phyloP scores from a whole-genome alignment of 148 eudicot genomes.

The Talinum fruticosum region DNA sequence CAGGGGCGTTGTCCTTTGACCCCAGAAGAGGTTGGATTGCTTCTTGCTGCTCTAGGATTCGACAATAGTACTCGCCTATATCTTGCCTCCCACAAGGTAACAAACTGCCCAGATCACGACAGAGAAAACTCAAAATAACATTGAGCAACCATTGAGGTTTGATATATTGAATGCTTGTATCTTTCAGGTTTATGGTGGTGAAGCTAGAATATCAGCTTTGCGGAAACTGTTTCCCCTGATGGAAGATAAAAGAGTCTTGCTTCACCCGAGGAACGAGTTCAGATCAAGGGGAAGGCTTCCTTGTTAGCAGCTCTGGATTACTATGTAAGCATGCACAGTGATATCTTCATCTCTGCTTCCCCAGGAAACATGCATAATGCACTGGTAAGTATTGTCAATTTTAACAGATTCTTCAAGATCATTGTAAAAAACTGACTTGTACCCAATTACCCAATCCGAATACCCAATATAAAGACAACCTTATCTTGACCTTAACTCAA shows the following conservation, averaged over 20 bases:
- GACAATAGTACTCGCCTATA: slow-evolving; percentile 83
- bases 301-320: slow-evolving; percentile 91
- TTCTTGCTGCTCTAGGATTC: slow-evolving; percentile 90
- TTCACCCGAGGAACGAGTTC: slow-evolving; percentile 65
- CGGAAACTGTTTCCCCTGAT: slow-evolving; percentile 69
- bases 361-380: slow-evolving; percentile 99
- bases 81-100: slow-evolving; percentile 98
- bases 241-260: slow-evolving; percentile 94
- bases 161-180: neutral
- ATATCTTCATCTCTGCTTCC: slow-evolving; percentile 95
- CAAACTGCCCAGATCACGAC: neutral
- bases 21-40: slow-evolving; percentile 93
- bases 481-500: no score
- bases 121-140: neutral
- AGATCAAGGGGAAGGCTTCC: slow-evolving; percentile 87
- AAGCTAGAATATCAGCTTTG: slow-evolving; percentile 71
- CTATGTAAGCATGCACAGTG: slow-evolving; percentile 92
- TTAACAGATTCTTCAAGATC: neutral
- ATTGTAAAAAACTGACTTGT: neutral
- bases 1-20: slow-evolving; percentile 98
- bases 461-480: no score
- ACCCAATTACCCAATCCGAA: neutral
- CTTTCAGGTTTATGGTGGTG: slow-evolving; percentile 82
- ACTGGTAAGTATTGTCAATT: slow-evolving; percentile 47
- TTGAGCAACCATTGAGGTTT: neutral